Base-by-base conservation (phyloP, 805 yeast genomes). In the Candida insectorum region DNA sequence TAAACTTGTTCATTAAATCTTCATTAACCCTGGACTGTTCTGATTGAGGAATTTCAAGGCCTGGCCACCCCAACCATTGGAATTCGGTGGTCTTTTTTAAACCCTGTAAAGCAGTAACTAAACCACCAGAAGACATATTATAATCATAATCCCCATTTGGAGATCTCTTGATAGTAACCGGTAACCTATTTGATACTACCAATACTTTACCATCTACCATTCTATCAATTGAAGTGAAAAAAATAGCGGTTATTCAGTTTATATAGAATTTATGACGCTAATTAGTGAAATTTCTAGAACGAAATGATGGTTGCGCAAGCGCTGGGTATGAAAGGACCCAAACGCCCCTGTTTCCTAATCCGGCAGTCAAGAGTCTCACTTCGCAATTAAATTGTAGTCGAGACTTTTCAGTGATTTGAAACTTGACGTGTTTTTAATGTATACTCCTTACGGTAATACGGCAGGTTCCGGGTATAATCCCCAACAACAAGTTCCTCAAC, bases 1-100 rank as follows among this genome's bases (percentile, higher is more conserved):
- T 81, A 69, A 88, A 93, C 54, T 86, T 79, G 21, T 74, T 75
- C 55, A 71, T 69, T 37, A 93, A 65, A 44, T 89, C 96, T 14
- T 62, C 54, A 38, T 78, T 77, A 35, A 93, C 94, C 36, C 65
- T 64, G 0, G 62, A 75, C 52, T 81, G 81, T 43, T 88, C 95
- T 27, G 70, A 71, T 16, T 72, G 85, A 2, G 95, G 95, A 4
- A 93, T 73, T 47, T 88, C 95, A 52, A 88, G 61, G 5, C 73
- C 73, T 2, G 97, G 96, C 99, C 99, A 93, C 11, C 99, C 99
- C 51, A 85, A 80, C 99, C 99, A 93, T 55, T 88, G 93, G 61
- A 88, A 88, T 30, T 83, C 81, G 7, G 86, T 78, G 3, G 81
- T 63, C 51, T 85, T 84, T 57, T 86, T 86, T 34, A 93, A 65